Base-by-base conservation (phyloP, 164 flowering plant genomes). In the Dillenia suffruticosa region DNA sequence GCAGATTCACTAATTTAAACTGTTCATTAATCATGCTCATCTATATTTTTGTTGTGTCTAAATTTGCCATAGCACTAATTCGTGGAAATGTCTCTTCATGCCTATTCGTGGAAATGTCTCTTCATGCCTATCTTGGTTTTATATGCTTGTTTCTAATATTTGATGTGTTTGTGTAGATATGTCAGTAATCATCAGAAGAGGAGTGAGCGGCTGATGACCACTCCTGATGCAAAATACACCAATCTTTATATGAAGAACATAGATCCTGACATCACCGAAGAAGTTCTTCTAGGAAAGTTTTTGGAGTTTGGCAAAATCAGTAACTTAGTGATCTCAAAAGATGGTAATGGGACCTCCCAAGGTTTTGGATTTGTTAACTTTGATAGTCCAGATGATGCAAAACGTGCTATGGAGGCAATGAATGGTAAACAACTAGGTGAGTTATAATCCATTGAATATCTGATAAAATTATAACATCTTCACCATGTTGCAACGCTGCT, bases 291-390 rank as follows among this genome's bases (percentile, higher is more conserved):
- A 49, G 83, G 83, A 65, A 91, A 80, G 65, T 94, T 91, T 61
- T 78, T 84, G 43, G 72, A 71, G 57, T 84, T 89, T 71, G 98
- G 98, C 12, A 84, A 77, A 65, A 75, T 94, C 54, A 60, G 71
- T 49, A 87, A 92, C 67, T 56, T 81, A 46, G 74, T 68, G 32
- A 69, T 94, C 48, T 46, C 81, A 48, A 89, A 70, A 74, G 90
- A 89, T 66, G 83, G 75, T 0, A 74, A 74, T 61, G 96, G 96
- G 44, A 62, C 54, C n/a, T 84, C 97, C 6, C 87, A 57, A 67
- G 96, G 98, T 40, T 94, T 90, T 82, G 98, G 96, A 44, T 94
- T 94, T 74, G 90, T 94, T 14, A 89, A 89, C 68, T 89, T 82
- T 76, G 95, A 83, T 3, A 75, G 62, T 54, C 79, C 96, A 11